These are phyloP conservation scores for Venturia pyrina DNA, from an alignment of 2,329 filamentous ascomycete genomes.

Conservation along the genomic window DNA sequence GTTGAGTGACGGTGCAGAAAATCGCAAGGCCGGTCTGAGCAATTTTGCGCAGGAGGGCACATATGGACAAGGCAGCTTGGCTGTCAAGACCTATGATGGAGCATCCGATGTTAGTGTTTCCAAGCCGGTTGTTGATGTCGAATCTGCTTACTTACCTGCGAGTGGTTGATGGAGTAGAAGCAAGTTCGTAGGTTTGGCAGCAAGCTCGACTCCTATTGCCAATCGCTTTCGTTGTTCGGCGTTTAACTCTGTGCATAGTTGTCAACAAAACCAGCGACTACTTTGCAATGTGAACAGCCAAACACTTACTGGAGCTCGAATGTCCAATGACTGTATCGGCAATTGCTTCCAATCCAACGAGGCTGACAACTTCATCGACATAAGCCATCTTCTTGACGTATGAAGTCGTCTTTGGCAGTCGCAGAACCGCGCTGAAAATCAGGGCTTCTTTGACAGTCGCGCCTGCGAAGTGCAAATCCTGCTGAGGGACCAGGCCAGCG, in stretches of 20 bases:
- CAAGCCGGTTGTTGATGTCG: too few relatives aligned
- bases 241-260: constrained; percentile 39
- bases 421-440: constrained; percentile 8
- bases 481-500: constrained; percentile 46
- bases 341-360: constrained; percentile 55
- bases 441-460: constrained; percentile 12
- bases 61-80: constrained; percentile 54
- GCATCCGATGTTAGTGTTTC: too few relatives aligned
- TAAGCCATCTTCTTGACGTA: constrained; percentile 53
- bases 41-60: constrained; percentile 51
- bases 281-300: too few relatives aligned
- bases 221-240: constrained; percentile 63
- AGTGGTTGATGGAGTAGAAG: constrained; percentile 51
- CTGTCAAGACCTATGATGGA: constrained; percentile 49
- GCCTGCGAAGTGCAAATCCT: constrained; percentile 36
- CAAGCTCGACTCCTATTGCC: constrained; percentile 65
- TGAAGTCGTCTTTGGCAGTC: constrained; percentile 24
- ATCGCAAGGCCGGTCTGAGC: constrained; percentile 38
- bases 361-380: constrained; percentile 54
- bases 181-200: constrained; percentile 54
- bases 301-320: background rate
- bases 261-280: too few relatives aligned
- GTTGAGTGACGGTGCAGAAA: constrained; percentile 40
- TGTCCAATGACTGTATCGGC: constrained; percentile 53
- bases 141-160: too few relatives aligned